These are phyloP conservation scores for Lobosporangium transversale DNA, from an alignment of 192 early-diverging fungal genomes.

Conservation along the genomic window DNA sequence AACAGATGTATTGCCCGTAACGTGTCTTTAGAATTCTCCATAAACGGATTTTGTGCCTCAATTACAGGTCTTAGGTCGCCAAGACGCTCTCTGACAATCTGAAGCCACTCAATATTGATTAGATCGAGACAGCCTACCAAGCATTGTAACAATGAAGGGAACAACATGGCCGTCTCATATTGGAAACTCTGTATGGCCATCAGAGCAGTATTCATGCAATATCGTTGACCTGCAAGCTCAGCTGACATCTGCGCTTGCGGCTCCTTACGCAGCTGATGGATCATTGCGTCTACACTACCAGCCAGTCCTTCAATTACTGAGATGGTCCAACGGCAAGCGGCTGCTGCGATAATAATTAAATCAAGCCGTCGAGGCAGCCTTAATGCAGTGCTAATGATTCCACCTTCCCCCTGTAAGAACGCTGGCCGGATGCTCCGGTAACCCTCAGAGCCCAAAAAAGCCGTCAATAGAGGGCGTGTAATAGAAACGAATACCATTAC, in stretches of 20 bases:
- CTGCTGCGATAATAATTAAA: slow-evolving; percentile 15
- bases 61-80: not conserved
- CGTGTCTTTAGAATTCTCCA: not conserved
- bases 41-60: not conserved
- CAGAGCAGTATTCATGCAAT: not conserved
- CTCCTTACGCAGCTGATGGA: no score
- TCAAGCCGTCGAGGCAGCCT: slow-evolving; percentile 4
- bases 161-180: slow-evolving; percentile 24
- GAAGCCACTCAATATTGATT: not conserved
- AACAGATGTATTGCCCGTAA: slow-evolving; percentile 21
- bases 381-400: not conserved
- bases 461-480: slow-evolving; percentile 22
- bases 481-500: slow-evolving; percentile 7
- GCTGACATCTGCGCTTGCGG: not conserved
- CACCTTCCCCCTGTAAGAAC: not conserved
- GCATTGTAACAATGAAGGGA: slow-evolving; percentile 25
- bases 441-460: slow-evolving; percentile 12
- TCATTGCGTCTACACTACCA: not conserved
- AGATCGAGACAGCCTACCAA: slow-evolving; percentile 18
- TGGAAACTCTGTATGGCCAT: slow-evolving; percentile 22
- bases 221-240: not conserved
- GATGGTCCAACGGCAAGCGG: slow-evolving; percentile 16
- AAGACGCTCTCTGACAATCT: not conserved
- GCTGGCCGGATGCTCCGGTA: not conserved
- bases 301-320: slow-evolving; percentile 15